Base-by-base conservation (phyloP, 2,329 filamentous ascomycete species). In the Xylariaceae sp. region DNA sequence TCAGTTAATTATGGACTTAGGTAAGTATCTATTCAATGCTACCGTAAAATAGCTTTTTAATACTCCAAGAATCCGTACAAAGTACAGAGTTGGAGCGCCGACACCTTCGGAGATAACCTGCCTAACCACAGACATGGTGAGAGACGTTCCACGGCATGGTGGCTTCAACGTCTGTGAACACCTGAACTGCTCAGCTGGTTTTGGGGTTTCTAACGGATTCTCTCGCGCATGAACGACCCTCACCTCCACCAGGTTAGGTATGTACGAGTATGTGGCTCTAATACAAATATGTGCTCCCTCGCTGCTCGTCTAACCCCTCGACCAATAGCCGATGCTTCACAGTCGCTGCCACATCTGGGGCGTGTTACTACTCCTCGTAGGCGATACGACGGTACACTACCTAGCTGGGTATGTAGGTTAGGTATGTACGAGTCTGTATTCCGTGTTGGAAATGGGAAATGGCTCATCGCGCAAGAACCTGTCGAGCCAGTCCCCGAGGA, bases 401-500 rank as follows among this genome's bases (percentile, higher is more conserved):
- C 35, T 4, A 9, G 37, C 37, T 30, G 1, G 23, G 23, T 30
- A 41, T 9, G 37, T 41, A 41, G 37, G 37, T 41, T 41, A 41
- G 37, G 37, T 41, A 18, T 18, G 23, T 30, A 30, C 23, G 23
- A 30, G 23, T 30, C 23, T 4, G 23, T 30, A 30, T 30, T 30
- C 23, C 23, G 5, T 30, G 23, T 1, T 30, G 23, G 23, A 30
- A 53, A 55, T 59, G 51, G 51, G 56, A 51, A 44, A 63, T 63
- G 58, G 58, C 60, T 66, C 67, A 68, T 30, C 5, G 23, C 4
- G 23, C 23, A 30, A 30, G 23, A 30, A 30, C 23, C 64, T 64
- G 49, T 41, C 37, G 23, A 30, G 5, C 23, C 64, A 65, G 49
- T 41, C 37, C 11, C 10, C n/a, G 13, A n/a, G 11, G 10, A 13